phyloP scores from a whole-genome alignment of 2,329 filamentous ascomycete species.

The Pseudogymnoascus sp. region DNA sequence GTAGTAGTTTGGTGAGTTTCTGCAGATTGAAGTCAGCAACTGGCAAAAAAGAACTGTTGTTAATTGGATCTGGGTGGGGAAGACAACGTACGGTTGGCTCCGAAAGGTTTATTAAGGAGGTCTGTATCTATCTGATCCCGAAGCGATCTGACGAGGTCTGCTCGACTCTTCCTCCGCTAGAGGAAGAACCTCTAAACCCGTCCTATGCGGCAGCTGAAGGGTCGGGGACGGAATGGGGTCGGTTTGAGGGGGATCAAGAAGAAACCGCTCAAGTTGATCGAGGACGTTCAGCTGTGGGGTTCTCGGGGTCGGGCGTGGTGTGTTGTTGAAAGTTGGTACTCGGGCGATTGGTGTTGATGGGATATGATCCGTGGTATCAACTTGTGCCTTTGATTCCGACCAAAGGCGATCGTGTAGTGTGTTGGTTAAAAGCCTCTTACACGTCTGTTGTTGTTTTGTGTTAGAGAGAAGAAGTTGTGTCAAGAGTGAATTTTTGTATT shows the following conservation, averaged over 20 bases:
- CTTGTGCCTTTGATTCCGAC: constrained; percentile 51
- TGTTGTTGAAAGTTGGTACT: constrained; percentile 64
- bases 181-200: constrained; percentile 97
- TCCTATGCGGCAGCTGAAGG: constrained; percentile 99
- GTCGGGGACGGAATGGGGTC: constrained; percentile 51
- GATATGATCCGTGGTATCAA: constrained; percentile 44
- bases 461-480: neutral
- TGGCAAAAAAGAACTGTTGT: neutral
- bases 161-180: constrained; percentile 98
- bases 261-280: constrained; percentile 45
- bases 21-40: constrained; percentile 12
- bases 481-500: neutral
- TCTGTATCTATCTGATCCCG: constrained; percentile 88
- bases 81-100: constrained; percentile 15
- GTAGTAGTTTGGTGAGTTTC: neutral
- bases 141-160: constrained; percentile 89
- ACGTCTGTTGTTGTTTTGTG: neutral
- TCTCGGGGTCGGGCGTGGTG: constrained; percentile 20
- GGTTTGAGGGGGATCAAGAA: constrained; percentile 45
- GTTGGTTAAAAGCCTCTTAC: neutral
- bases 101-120: constrained; percentile 71
- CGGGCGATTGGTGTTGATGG: constrained; percentile 29
- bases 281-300: constrained; percentile 13
- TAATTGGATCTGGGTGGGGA: neutral
- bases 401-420: constrained; percentile 49